These are phyloP conservation scores for Suhomyces pyralidae DNA, from an alignment of 805 yeast genomes.

Conservation along the genomic window DNA sequence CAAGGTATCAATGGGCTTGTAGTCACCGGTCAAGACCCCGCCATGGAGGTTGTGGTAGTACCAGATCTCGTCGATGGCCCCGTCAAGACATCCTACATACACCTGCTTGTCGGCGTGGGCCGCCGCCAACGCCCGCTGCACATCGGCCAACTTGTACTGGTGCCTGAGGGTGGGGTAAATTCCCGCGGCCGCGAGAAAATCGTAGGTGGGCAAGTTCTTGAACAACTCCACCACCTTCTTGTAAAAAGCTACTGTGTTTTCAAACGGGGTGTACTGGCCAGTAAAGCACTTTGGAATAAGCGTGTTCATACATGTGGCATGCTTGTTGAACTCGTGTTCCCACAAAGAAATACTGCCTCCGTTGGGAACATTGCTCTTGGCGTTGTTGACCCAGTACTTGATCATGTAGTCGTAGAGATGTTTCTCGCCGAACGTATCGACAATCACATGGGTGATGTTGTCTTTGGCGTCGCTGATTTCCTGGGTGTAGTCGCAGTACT, in stretches of 20 bases:
- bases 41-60: slow-evolving; percentile 78
- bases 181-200: slow-evolving; percentile 34
- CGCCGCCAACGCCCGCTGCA: slow-evolving; percentile 29
- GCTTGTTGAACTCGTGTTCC: slow-evolving; percentile 45
- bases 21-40: slow-evolving; percentile 62
- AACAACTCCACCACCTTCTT: slow-evolving; percentile 26
- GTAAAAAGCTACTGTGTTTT: slow-evolving; percentile 29
- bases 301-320: slow-evolving; percentile 42
- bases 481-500: slow-evolving; percentile 32
- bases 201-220: slow-evolving; percentile 31
- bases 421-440: slow-evolving; percentile 23
- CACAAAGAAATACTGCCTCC: slow-evolving; percentile 35
- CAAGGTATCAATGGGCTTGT: slow-evolving; percentile 49
- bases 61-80: slow-evolving; percentile 64
- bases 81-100: slow-evolving; percentile 33
- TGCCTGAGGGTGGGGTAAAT: slow-evolving; percentile 32
- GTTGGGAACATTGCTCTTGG: slow-evolving; percentile 13
- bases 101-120: slow-evolving; percentile 32
- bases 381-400: slow-evolving; percentile 24
- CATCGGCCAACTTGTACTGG: slow-evolving; percentile 32
- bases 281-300: slow-evolving; percentile 35
- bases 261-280: slow-evolving; percentile 27
- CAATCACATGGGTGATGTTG: slow-evolving; percentile 26
- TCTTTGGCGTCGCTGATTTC: slow-evolving; percentile 26
- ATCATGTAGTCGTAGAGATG: slow-evolving; percentile 28